Conservation (phyloP, 139 green algal genomes). For the Asterochloris erici region DNA sequence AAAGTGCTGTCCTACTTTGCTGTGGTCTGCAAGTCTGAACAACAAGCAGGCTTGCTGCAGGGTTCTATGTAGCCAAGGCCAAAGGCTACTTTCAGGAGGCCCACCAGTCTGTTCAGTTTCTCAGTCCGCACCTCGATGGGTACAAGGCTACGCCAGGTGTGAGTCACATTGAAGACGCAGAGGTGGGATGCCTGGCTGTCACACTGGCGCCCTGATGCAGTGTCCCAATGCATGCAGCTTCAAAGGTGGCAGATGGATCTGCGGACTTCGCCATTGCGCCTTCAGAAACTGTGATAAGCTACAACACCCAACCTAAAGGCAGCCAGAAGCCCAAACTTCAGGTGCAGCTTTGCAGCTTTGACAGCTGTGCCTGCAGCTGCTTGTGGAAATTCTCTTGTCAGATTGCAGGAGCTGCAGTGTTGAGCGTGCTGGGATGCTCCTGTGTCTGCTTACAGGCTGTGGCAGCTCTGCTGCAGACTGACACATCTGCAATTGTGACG, state of each 20-base stretch:
- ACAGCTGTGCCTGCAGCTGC: neutral
- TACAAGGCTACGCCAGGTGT: conserved; percentile 66
- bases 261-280: conserved; percentile 56
- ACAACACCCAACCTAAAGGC: conserved; percentile 32
- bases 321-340: neutral
- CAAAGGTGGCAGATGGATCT: conserved; percentile 27
- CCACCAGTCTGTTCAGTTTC: conserved; percentile 50
- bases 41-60: conserved; percentile 5
- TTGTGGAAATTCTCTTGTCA: too few species aligned
- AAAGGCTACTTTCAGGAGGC: conserved; percentile 34
- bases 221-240: too few species aligned
- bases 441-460: too few species aligned
- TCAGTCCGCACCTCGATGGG: conserved; percentile 48
- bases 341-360: neutral
- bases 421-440: too few species aligned
- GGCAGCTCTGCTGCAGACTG: conserved; percentile 28
- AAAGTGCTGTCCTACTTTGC: neutral
- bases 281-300: conserved; percentile 45
- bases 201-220: too few species aligned
- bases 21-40: neutral
- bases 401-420: too few species aligned
- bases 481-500: conserved; percentile 75
- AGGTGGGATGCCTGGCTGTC: too few species aligned
- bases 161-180: neutral
- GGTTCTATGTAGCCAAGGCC: conserved; percentile 48